Evolutionary conservation across 2,329 filamentous ascomycete genomes (phyloP).

Genomic region (Phoma sp.): DNA sequence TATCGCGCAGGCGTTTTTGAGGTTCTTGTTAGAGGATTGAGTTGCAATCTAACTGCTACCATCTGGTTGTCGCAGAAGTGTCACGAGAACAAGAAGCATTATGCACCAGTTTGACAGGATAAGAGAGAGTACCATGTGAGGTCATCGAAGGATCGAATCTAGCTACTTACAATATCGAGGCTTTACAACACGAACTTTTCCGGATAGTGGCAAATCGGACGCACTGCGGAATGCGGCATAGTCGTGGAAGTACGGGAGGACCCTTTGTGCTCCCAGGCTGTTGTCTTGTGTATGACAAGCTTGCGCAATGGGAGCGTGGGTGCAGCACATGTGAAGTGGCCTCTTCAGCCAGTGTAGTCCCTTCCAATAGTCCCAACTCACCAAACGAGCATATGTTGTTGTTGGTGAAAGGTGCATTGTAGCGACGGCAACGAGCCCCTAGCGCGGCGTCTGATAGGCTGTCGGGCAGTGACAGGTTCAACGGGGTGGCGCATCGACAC

Average conservation of each 20-base stretch:
- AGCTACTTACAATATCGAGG: not conserved
- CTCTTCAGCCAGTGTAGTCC: not conserved
- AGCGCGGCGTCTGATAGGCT: slow-evolving; percentile 1
- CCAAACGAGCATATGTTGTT: not conserved
- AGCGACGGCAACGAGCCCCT: slow-evolving; percentile 10
- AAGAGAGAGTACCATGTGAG: not conserved
- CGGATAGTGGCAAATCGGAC: not conserved
- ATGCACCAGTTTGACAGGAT: not conserved
- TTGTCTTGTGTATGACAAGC: not conserved
- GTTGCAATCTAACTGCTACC: not conserved
- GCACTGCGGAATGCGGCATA: slow-evolving; percentile 9
- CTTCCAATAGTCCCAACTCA: too few species aligned
- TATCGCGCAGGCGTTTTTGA: slow-evolving; percentile 76
- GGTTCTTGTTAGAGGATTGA: slow-evolving; percentile 71
- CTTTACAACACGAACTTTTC: not conserved
- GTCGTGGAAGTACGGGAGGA: not conserved
- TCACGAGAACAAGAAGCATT: too few species aligned
- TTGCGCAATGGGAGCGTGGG: slow-evolving; percentile 1
- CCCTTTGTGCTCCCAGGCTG: slow-evolving; percentile 8
- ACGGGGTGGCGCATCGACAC: slow-evolving; percentile 10
- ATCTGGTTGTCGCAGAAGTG: too few species aligned
- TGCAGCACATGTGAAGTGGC: slow-evolving; percentile 3
- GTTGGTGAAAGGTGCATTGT: slow-evolving; percentile 6
- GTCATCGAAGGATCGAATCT: slow-evolving; percentile 6
- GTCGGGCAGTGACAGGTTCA: not conserved